phyloP scores from a whole-genome alignment of 768 basidiomycete genomes.

The Phaffia australis region DNA sequence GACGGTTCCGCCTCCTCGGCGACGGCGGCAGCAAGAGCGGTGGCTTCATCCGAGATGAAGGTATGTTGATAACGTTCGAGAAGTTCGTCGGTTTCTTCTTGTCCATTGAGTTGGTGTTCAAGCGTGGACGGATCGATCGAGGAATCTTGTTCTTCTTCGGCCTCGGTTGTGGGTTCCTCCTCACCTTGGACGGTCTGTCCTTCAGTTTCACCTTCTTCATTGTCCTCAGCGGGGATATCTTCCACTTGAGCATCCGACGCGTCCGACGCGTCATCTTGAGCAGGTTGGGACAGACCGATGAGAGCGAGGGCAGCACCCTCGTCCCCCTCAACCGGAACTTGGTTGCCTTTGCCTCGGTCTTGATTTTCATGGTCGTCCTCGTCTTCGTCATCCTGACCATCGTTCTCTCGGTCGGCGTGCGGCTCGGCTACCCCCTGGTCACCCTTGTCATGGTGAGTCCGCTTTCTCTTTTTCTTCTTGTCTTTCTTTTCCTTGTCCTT shows the following conservation, averaged over 20 bases:
- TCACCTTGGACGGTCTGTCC: background rate
- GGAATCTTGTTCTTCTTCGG: background rate
- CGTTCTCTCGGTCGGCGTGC: background rate
- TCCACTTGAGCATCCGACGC: background rate
- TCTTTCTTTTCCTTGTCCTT: background rate
- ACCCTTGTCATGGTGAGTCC: background rate
- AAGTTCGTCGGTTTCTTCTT: background rate
- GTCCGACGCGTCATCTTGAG: background rate
- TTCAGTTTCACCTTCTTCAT: no score
- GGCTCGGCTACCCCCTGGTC: background rate
- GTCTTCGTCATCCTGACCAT: background rate
- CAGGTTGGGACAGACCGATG: background rate
- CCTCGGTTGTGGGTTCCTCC: background rate
- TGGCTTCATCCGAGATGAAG: no score
- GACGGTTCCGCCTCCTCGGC: no score
- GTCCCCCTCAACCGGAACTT: no score
- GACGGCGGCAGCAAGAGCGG: no score
- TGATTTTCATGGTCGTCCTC: background rate
- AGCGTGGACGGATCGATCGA: background rate
- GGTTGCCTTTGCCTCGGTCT: background rate
- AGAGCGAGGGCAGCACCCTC: background rate
- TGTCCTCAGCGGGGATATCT: background rate
- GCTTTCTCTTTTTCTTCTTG: background rate
- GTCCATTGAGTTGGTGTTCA: background rate
- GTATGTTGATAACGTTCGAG: no score